Percentiles rank a stretch among this genome's conserved stretches.
phyloP scores from a whole-genome alignment of 331 rosid genomes.

The Acacia concinna region DNA sequence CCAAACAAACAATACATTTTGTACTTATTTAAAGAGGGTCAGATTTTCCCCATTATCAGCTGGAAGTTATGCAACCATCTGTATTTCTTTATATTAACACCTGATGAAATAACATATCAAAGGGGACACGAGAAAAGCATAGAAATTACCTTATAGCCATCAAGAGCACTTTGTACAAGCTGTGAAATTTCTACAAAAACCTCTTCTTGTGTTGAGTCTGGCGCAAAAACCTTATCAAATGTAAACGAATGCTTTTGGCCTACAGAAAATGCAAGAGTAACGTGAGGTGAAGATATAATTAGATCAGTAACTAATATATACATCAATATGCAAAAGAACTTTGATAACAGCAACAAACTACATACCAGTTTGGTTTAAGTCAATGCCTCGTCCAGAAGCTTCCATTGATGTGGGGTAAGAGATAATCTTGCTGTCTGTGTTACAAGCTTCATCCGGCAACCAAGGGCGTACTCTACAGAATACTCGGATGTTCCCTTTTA shows the following conservation, averaged over 20 bases:
- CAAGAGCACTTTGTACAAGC: slow-evolving; percentile 98
- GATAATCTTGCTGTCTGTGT: slow-evolving; percentile 63
- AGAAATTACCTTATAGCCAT: slow-evolving; percentile 86
- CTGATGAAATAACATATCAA: neutral
- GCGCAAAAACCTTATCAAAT: slow-evolving; percentile 84
- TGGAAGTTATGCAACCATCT: neutral
- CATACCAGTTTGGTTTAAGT: slow-evolving; percentile 73
- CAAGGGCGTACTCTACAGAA: slow-evolving; percentile 96
- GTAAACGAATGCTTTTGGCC: slow-evolving; percentile 92
- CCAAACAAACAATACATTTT: neutral
- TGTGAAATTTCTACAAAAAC: slow-evolving; percentile 93
- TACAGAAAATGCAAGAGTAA: slow-evolving; percentile 38
- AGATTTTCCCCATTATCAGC: neutral
- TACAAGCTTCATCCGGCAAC: slow-evolving; percentile 68
- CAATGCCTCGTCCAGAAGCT: slow-evolving; percentile 78
- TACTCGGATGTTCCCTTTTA: slow-evolving; percentile 97
- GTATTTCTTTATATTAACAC: neutral
- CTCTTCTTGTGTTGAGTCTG: slow-evolving; percentile 81
- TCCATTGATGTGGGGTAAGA: slow-evolving; percentile 86
- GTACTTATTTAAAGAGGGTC: neutral
- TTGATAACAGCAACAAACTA: slow-evolving; percentile 21
- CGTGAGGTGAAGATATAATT: slow-evolving; percentile 28
- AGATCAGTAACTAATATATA: slow-evolving; percentile 16
- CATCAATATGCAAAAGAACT: slow-evolving; percentile 3
- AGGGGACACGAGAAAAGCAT: slow-evolving; percentile 3